Base-by-base conservation (phyloP, 1,284 basidiomycete species). In the Apiotrichum akiyoshidainum region DNA sequence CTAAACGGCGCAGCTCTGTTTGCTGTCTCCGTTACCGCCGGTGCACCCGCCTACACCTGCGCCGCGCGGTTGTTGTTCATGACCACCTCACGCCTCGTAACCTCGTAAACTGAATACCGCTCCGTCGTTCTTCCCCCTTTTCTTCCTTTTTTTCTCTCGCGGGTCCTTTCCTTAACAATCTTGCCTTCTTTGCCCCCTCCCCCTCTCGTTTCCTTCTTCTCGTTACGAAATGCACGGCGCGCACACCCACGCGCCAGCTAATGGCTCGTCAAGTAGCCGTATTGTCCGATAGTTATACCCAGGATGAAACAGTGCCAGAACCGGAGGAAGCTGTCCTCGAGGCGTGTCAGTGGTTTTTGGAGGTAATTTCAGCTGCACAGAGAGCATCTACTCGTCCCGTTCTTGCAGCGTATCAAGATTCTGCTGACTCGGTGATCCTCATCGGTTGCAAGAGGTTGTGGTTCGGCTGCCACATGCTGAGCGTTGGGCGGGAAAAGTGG, bases 1-100 rank as follows among this genome's bases (percentile, higher is more conserved):
- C 48, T 63, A 63, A 53, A 22, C 34, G 14, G 19, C 68, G 71
- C 51, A 69, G 54, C 58, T 26, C 7, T 14, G n/a, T n/a, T 16
- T 21, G 22, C 37, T 50, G 26, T 31, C 26, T 31, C 26, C 26
- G 26, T 31, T 31, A 31, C 26, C 26, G 26, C 26, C 26, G 11
- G 7, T 9, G 21, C 19, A 6, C 34, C 5, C 17, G 5, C 47
- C 13, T 39, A 13, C 31, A 14, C 47, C 47, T 7, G 47, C 21
- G 47, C 47, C 7, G 6, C 33, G 12, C 12, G 34, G 33, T 35
- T 40, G 11, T 40, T 40, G 48, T 51, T 42, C 16, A 17, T 51
- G 16, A 51, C 21, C 39, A 51, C 50, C 50, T 51, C 50, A 42
- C 48, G 48, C 48, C 48, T 46, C 46, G 31, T 48, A 17, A 48